Evolutionary conservation across 176 grass and related monocot genomes (phyloP).

Genomic region (Tillandsia fasciculata): DNA sequence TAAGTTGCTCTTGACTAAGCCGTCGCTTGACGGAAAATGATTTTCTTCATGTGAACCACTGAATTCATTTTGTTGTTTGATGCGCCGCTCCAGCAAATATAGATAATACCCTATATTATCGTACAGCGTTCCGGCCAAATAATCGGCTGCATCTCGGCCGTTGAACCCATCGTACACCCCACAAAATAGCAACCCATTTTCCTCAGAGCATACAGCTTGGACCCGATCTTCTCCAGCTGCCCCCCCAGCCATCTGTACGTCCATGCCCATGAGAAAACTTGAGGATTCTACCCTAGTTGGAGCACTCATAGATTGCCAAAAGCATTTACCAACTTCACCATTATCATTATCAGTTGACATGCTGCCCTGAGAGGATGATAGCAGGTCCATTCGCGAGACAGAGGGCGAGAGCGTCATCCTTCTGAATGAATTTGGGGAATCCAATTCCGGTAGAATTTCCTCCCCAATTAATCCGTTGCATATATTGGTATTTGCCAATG

Average conservation of each 20-base stretch:
- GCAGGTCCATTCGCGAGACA: conserved; percentile 62
- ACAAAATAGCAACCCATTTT: conserved; percentile 95
- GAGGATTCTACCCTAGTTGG: conserved; percentile 46
- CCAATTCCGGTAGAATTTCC: conserved; percentile 91
- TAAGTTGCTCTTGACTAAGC: conserved; percentile 48
- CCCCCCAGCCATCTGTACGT: conserved; percentile 88
- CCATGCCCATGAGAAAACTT: conserved; percentile 70
- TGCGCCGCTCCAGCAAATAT: conserved; percentile 57
- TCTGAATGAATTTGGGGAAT: conserved; percentile 93
- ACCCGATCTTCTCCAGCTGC: conserved; percentile 98
- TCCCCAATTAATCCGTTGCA: conserved; percentile 83
- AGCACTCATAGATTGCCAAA: conserved; percentile 48
- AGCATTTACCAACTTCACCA: conserved; percentile 50
- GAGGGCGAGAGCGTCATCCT: conserved; percentile 84
- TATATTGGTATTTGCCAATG: conserved; percentile 92
- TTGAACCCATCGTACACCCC: conserved; percentile 99
- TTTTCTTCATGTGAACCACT: conserved; percentile 15
- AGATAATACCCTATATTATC: conserved; percentile 86
- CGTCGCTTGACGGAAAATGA: not conserved
- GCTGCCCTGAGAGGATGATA: conserved; percentile 44
- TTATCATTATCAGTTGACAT: conserved; percentile 34
- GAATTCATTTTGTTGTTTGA: conserved; percentile 43
- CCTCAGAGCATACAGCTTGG: conserved; percentile 97
- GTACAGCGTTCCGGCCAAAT: conserved; percentile 84
- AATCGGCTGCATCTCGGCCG: conserved; percentile 95